Percentiles rank a stretch among this genome's conserved stretches.
These are phyloP conservation scores for Diplotaxis tenuifolia DNA, from an alignment of 345 rosid species.

Conservation along the genomic window DNA sequence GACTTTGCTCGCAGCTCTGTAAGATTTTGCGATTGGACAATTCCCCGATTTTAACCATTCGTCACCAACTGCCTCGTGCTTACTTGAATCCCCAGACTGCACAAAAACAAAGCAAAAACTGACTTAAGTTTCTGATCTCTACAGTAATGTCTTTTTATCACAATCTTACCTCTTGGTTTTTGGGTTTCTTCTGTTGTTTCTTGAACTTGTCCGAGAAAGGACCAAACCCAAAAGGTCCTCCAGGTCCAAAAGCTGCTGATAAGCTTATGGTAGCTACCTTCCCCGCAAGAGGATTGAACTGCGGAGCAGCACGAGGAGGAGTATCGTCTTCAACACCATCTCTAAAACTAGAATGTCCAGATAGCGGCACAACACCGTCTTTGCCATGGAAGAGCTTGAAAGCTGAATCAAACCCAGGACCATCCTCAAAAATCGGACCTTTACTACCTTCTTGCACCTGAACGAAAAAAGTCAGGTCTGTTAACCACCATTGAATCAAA, in stretches of 20 bases:
- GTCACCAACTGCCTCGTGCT: slow-evolving; percentile 68
- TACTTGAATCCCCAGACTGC: slow-evolving; percentile 53
- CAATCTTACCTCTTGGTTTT: slow-evolving; percentile 59
- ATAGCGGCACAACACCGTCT: slow-evolving; percentile 79
- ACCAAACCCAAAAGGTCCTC: slow-evolving; percentile 76
- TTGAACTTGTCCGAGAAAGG: slow-evolving; percentile 45
- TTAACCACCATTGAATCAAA: background rate
- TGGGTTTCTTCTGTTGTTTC: slow-evolving; percentile 59
- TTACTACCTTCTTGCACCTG: slow-evolving; percentile 54
- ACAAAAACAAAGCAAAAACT: too few species aligned
- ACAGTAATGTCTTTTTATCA: too few species aligned
- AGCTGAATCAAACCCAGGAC: slow-evolving; percentile 64
- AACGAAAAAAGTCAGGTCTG: slow-evolving; percentile 1
- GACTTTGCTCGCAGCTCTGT: slow-evolving; percentile 65
- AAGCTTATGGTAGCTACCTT: slow-evolving; percentile 75
- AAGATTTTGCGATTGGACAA: slow-evolving; percentile 89
- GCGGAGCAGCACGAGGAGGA: slow-evolving; percentile 31
- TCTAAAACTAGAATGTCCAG: slow-evolving; percentile 38
- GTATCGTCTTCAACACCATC: slow-evolving; percentile 25
- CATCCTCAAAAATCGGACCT: slow-evolving; percentile 95
- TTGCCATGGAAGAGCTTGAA: slow-evolving; percentile 85
- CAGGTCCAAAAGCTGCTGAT: slow-evolving; percentile 69
- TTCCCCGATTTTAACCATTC: slow-evolving; percentile 80
- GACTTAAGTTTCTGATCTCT: too few species aligned
- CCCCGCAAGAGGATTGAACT: slow-evolving; percentile 68